Conservation (phyloP, 2,329 filamentous ascomycete species). For the Metarhizium rileyi region DNA sequence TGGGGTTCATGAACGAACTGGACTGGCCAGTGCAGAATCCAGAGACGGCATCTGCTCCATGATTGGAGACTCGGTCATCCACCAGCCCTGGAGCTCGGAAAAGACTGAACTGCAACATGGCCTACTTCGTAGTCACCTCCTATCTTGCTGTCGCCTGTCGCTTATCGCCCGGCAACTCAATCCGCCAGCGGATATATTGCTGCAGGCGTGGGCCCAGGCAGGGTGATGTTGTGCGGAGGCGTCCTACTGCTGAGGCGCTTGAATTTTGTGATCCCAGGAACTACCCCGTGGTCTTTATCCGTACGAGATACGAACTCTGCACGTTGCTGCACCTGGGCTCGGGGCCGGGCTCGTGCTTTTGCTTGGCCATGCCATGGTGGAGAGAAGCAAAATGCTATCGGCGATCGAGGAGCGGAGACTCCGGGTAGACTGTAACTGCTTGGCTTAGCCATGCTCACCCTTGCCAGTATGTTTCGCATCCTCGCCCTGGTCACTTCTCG, state of each 20-base stretch:
- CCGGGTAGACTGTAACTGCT: background rate
- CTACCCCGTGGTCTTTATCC: too few species aligned
- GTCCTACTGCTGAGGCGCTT: background rate
- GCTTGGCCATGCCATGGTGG: background rate
- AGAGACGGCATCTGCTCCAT: background rate
- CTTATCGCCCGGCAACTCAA: too few species aligned
- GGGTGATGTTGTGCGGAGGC: constrained; percentile 5
- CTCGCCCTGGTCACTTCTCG: background rate
- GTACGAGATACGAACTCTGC: too few species aligned
- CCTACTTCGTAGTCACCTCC: too few species aligned
- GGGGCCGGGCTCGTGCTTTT: background rate
- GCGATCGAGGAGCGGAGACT: constrained; percentile 4
- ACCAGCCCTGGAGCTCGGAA: background rate
- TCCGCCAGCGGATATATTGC: background rate
- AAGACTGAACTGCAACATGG: background rate
- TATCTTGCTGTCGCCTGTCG: too few species aligned
- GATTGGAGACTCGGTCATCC: background rate
- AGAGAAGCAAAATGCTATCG: background rate
- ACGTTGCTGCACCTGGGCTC: background rate
- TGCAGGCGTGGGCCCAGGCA: background rate
- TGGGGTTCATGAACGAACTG: background rate
- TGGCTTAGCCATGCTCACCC: background rate
- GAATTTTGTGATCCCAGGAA: background rate
- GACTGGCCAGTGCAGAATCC: too few species aligned
- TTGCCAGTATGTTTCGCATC: background rate